phyloP scores from a whole-genome alignment of 148 eudicot species.

The Diospyros lotus region DNA sequence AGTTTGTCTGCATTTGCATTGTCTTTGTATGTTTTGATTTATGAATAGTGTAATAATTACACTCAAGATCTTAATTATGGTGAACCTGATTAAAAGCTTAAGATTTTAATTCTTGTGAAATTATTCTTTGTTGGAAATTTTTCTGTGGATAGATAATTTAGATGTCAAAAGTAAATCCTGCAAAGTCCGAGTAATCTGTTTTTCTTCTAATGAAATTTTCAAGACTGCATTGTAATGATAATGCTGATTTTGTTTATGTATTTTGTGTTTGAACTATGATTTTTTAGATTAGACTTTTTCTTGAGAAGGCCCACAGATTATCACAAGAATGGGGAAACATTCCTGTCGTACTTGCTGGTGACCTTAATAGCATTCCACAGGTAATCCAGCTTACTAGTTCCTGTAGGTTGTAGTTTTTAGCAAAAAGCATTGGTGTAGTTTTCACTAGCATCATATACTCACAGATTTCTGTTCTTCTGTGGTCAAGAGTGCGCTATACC shows the following conservation, averaged over 20 bases:
- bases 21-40: neutral
- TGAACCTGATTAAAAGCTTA: neutral
- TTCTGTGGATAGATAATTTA: neutral
- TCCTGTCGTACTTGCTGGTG: constrained; percentile 75
- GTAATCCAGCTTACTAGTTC: constrained; percentile 18
- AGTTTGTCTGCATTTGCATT: neutral
- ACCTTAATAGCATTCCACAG: constrained; percentile 61
- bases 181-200: too few species aligned
- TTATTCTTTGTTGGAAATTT: neutral
- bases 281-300: constrained; percentile 51
- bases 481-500: constrained; percentile 61
- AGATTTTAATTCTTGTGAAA: neutral
- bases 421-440: neutral
- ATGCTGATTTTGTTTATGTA: neutral
- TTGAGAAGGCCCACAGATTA: constrained; percentile 55
- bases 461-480: constrained; percentile 14
- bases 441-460: constrained; percentile 1
- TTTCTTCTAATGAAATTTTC: neutral
- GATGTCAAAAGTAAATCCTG: neutral
- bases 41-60: neutral
- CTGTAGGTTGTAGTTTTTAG: neutral
- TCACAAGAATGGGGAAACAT: constrained; percentile 62
- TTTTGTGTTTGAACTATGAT: constrained; percentile 3
- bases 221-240: neutral
- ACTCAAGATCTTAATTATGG: neutral